Evolutionary conservation across 768 basidiomycete species (phyloP).

Genomic region (Mycena pura): DNA sequence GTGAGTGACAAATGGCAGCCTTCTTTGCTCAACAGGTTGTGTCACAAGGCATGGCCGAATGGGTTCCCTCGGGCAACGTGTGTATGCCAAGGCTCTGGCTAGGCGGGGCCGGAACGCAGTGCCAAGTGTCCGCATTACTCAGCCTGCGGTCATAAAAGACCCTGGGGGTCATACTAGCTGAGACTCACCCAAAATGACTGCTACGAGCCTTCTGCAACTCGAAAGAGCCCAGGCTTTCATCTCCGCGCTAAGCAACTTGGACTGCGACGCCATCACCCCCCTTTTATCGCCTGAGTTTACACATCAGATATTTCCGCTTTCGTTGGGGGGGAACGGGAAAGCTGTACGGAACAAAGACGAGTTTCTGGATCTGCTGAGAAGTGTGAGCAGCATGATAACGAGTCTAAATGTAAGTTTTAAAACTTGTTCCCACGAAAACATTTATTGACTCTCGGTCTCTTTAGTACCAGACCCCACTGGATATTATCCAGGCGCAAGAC

Average conservation of each 20-base stretch:
- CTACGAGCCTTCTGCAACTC: constrained; percentile 5
- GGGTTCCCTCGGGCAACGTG: too few relatives aligned
- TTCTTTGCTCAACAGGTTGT: too few relatives aligned
- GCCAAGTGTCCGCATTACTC: constrained; percentile 6
- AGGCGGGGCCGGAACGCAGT: too few relatives aligned
- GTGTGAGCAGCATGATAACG: constrained; percentile 5
- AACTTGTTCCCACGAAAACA: not conserved
- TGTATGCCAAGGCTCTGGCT: too few relatives aligned
- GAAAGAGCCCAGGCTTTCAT: constrained; percentile 5
- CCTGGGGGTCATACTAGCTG: not conserved
- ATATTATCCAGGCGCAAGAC: constrained; percentile 6
- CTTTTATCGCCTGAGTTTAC: constrained; percentile 2
- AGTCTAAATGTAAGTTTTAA: constrained; percentile 9
- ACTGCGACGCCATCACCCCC: not conserved
- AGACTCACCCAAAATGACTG: constrained; percentile 9
- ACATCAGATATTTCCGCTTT: constrained; percentile 7
- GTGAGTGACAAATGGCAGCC: too few relatives aligned
- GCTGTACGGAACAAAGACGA: constrained; percentile 7
- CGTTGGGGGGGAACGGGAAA: not conserved
- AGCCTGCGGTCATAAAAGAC: constrained; percentile 8
- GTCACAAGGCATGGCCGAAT: too few relatives aligned
- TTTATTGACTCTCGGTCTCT: constrained; percentile 4
- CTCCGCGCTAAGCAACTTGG: constrained; percentile 1
- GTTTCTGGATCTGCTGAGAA: constrained; percentile 3
- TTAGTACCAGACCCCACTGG: constrained; percentile 7